Base-by-base conservation (phyloP, 306 rosid species). In the Oemleria cerasiformis region DNA sequence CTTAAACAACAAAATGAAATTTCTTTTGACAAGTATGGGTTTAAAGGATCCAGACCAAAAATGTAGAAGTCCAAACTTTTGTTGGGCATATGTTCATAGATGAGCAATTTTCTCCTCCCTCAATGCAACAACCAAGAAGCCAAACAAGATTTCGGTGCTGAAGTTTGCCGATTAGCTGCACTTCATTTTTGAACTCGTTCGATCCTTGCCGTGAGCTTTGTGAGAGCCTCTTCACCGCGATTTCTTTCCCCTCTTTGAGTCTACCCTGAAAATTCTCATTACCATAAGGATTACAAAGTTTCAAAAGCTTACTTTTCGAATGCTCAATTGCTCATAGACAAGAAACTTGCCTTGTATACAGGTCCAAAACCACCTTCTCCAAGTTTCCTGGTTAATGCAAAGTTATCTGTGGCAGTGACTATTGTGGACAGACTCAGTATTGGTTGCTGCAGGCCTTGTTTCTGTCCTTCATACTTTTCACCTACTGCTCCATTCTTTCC, bases 111-210 rank as follows among this genome's bases (percentile, higher is more conserved):
- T 85, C 83, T n/a, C 71, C 81, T 50, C 72, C 79, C 7, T 80
- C 81, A 59, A 77, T 43, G 83, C 83, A 82, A 67, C 65, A 85
- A n/a, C 86, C 84, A 3, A 79, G 78, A 39, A 85, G 82, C 67
- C 40, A 81, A 20, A 85, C 89, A 64, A 82, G 80, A 72, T 82
- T 85, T 44, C 86, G 80, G 81, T 79, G 89, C 67, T 85, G 85
- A 65, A 85, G 79, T 70, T 79, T 79, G 34, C 81, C 81, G 39
- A 85, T 80, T 10, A 82, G 72, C 42, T 38, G 50, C 5, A 84
- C 86, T 66, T 84, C 84, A 56, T 81, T 84, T 73, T 76, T 81
- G 70, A 84, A 84, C 79, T 85, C 84, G 11, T 57, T 69, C 5
- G 49, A 3, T 62, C 86, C 86, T 74, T 85, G 88, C 14, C 78